Evolutionary conservation across 2,329 filamentous ascomycete species (phyloP), one percentile per base, ranked within the genome.

Genomic region (Rasamsonia emersonii): DNA sequence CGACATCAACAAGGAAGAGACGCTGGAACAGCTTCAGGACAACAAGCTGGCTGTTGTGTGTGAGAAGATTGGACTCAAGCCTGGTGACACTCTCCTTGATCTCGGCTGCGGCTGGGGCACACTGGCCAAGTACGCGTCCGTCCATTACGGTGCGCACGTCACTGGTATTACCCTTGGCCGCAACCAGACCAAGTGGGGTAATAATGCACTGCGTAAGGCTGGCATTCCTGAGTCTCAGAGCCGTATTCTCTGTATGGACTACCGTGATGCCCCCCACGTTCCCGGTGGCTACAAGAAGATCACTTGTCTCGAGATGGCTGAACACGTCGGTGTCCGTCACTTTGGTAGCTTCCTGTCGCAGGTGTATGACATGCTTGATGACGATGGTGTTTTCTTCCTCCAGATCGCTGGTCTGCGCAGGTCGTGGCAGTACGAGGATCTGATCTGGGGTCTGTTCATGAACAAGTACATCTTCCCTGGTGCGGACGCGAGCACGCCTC

Each of bases 381-480:
- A 96, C 46, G 86, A 96, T 46, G 91, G 91, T 59, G 76, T 86
- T 45, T 93, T 96, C 70, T 95, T 91, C 75, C 73, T 96, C 39
- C 91, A 96, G 64, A 86, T 93, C 50, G 86, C 89, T 49, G 91
- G 91, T 65, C 75, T 98, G 40, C 82, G 91, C 49, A 93, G 93
- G 70, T 70, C 74, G 43, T 96, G 91, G 91, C 91, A 96, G 64
- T 96, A 94, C 56, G 88, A 96, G 71, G 89, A 96, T 65, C 75
- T 95, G 31, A 83, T 89, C 61, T 96, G 91, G 91, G 91, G 91
- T 58, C 74, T 96, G 28, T 96, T 95, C 75, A 93, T 96, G 86
- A 96, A 96, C 79, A 95, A 94, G 70, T 94, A 96, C 64, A 73
- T 96, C 60, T 96, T 96, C 75, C 91, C 88, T 19, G 91, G 91